phyloP scores from a whole-genome alignment of 495 filamentous ascomycete genomes.

The Oidiodendron maius region DNA sequence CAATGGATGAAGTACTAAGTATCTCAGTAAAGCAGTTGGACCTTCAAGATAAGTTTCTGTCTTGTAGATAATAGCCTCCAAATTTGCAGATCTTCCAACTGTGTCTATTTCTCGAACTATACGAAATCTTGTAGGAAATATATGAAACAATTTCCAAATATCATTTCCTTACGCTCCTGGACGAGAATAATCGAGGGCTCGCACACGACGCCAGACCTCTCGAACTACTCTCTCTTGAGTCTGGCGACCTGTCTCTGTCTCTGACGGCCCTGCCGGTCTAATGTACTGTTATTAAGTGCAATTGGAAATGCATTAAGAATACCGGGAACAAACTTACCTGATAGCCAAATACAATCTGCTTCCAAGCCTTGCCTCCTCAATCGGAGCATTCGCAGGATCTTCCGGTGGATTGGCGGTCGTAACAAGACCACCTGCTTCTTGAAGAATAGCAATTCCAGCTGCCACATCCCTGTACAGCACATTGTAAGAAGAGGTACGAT shows the following conservation, averaged over 20 bases:
- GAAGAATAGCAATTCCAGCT: conserved; percentile 70
- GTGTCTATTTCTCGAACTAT: neutral
- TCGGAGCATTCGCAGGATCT: conserved; percentile 43
- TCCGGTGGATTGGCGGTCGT: conserved; percentile 62
- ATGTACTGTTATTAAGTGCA: too few species aligned
- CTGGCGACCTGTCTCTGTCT: conserved; percentile 53
- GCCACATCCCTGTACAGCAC: conserved; percentile 57
- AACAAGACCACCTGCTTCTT: conserved; percentile 64
- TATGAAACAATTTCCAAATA: neutral
- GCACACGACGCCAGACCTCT: conserved; percentile 63
- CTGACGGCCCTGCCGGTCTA: conserved; percentile 56
- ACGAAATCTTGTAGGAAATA: neutral
- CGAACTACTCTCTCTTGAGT: conserved; percentile 59
- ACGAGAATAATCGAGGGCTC: conserved; percentile 51
- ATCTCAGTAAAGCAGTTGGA: too few species aligned
- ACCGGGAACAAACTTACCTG: too few species aligned
- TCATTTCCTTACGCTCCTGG: conserved; percentile 39
- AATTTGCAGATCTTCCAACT: neutral
- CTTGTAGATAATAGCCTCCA: neutral
- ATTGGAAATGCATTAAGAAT: too few species aligned
- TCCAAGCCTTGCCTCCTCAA: conserved; percentile 51
- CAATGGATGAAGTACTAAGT: too few species aligned
- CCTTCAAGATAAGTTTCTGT: neutral
- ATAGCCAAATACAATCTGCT: conserved; percentile 62
- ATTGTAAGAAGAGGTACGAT: neutral